A percentile compares a stretch with the other conserved stretches of the same genome.
These are phyloP conservation scores for Hymenochaete sp. DNA, from an alignment of 1,284 basidiomycete genomes.

Conservation along the genomic window DNA sequence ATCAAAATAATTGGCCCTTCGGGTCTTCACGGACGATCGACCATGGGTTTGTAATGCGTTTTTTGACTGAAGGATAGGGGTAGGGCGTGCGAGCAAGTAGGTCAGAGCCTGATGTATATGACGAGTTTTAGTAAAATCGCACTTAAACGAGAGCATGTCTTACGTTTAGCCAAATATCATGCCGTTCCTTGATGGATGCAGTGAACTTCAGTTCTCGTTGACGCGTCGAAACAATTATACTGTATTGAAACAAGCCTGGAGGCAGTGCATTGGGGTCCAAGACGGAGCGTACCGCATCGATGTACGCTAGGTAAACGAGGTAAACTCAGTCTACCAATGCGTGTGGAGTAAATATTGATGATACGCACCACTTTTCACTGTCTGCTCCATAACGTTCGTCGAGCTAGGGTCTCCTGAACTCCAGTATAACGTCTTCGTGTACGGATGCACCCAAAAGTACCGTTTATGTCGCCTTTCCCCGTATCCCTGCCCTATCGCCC, in stretches of 20 bases:
- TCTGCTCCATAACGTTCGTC: conserved; percentile 79
- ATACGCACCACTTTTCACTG: conserved; percentile 88
- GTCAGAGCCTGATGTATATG: conserved; percentile 57
- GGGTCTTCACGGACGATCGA: conserved; percentile 40
- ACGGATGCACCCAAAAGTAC: conserved; percentile 99
- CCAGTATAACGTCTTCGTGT: conserved; percentile 98
- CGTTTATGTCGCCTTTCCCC: conserved; percentile 88
- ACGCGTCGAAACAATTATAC: conserved; percentile 86
- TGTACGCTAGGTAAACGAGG: conserved; percentile 72
- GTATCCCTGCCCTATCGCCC: conserved; percentile 84
- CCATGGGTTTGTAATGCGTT: conserved; percentile 28
- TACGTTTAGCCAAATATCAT: conserved; percentile 93
- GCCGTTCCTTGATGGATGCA: conserved; percentile 88
- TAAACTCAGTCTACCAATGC: conserved; percentile 11
- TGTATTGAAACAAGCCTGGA: conserved; percentile 87
- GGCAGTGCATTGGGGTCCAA: conserved; percentile 91
- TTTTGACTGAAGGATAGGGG: conserved; percentile 36
- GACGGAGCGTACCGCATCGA: conserved; percentile 84
- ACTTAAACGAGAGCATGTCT: conserved; percentile 23
- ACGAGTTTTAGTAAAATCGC: conserved; percentile 17
- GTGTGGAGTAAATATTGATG: conserved; percentile 16
- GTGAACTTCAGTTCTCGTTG: conserved; percentile 98
- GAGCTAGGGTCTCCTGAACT: conserved; percentile 90
- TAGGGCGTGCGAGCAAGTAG: conserved; percentile 72
- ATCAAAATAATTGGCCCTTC: conserved; percentile 46